Evolutionary conservation across 2,329 filamentous ascomycete genomes (phyloP), one percentile per base, ranked within the genome.

Genomic region (Phialophora expanda): DNA sequence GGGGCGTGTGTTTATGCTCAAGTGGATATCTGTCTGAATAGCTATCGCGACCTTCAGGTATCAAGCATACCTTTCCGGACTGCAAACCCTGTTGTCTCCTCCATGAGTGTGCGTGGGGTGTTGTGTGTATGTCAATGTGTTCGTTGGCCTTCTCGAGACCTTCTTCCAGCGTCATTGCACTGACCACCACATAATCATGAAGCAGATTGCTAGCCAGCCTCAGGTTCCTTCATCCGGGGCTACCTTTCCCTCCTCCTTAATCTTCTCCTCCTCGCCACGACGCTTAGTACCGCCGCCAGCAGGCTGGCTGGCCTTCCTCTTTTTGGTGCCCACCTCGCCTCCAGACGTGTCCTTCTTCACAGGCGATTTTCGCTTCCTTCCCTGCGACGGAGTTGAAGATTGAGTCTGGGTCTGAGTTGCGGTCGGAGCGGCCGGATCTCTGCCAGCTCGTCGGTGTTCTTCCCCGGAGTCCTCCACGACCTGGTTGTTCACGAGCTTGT

Each of bases 401-500:
- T 4, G 20, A 24, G 48, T 26, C 20, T 9, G 5, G 20, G 24
- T 24, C 24, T 24, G 24, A 24, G 24, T 24, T 24, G 24, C 3
- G 24, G 24, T 24, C 24, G 24, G 24, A 24, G 24, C 24, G 24
- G 38, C 32, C 9, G 9, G 3, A 34, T 12, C 32, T 34, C 11
- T 34, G 32, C 32, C 32, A 17, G 12, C 38, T 41, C 17, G 12
- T 14, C 17, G 38, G 17, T 44, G 4, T 17, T 44, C 38, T 8
- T 7, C 17, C 8, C 14, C 38, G 5, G 38, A 17, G 2, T 44
- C 2, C 44, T 20, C 48, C 11, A 51, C 48, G 48, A 51, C 20
- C 24, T 51, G 20, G 48, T 51, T 51, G 22, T 51, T 51, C 20
- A 51, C 48, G 22, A 51, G 48, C 48, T 51, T 51, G 48, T 26